Base-by-base conservation (phyloP, 2,329 filamentous ascomycete genomes). In the Nemania bipapillata region DNA sequence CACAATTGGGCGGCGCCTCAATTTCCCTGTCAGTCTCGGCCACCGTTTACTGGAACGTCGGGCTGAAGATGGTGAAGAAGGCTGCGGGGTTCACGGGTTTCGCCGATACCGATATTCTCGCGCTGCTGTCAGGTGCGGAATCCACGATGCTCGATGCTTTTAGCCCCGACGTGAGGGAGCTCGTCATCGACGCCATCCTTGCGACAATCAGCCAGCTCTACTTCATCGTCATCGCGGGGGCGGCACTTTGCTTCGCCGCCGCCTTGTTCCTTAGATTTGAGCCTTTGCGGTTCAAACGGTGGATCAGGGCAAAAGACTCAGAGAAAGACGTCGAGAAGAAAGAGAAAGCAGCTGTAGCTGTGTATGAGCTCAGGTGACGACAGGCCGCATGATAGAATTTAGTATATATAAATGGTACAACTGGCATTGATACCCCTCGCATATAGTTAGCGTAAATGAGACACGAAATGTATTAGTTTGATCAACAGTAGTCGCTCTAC, bases 41-140 rank as follows among this genome's bases (percentile, higher is more conserved):
- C 1, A 70, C 70, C 47, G 61, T 80, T 1, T 80, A 77, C 66
- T 74, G 79, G 60, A 80, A 80, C 22, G 35, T 78, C 1, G 79
- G 79, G 7, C 76, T 74, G 32, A 60, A 59, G 26, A 58, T 74
- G 15, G 68, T 79, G 7, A 57, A 65, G 11, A 50, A 63, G 0
- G 70, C 73, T 3, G 68, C 76, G n/a, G 62, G 56, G 1, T 72
- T 63, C 7, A 45, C 69, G 7, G 69, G 70, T 1, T 74, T 73
- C 57, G 63, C 69, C 17, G 71, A 73, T 45, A 52, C 65, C 4
- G 77, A 78, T 12, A 72, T 79, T 20, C 73, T 75, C 1, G 73
- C 74, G 55, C 71, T 79, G 0, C 56, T 80, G 28, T 75, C 75
- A 3, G 78, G 78, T 9, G 72, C 74, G 0, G 70, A 74, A 30